Evolutionary conservation across 2,329 filamentous ascomycete species (phyloP).

Genomic region (Microdochium nivale): DNA sequence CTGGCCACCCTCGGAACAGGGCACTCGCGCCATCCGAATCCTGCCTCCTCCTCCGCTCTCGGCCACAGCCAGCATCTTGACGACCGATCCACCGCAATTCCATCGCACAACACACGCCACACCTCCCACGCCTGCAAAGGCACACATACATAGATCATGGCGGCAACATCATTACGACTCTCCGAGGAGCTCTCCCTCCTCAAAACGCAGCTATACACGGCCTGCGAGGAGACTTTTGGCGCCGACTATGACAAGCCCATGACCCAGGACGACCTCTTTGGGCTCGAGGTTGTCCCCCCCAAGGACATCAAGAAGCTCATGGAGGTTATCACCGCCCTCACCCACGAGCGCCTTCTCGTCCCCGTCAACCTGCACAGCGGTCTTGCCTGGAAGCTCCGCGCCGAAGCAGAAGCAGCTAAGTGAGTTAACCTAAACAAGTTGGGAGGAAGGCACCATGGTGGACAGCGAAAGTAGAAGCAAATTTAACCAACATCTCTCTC

Average conservation of each 20-base stretch:
- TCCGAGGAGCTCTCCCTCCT: conserved; percentile 26
- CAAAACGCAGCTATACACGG: conserved; percentile 49
- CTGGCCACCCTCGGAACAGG: not conserved
- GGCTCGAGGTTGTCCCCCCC: conserved; percentile 47
- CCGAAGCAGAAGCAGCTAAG: conserved; percentile 53
- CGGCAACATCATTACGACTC: conserved; percentile 9
- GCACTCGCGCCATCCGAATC: too few species aligned
- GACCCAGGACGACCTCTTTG: conserved; percentile 49
- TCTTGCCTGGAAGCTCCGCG: conserved; percentile 50
- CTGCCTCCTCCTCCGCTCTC: too few species aligned
- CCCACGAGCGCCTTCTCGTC: conserved; percentile 52
- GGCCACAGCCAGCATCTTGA: too few species aligned
- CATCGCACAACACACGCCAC: too few species aligned
- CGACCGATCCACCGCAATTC: too few species aligned
- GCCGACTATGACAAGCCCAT: conserved; percentile 39
- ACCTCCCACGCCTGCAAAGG: too few species aligned
- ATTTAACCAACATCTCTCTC: conserved; percentile 1
- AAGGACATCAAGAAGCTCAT: conserved; percentile 46
- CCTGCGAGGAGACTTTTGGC: conserved; percentile 35
- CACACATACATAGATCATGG: not conserved
- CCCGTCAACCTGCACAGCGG: conserved; percentile 32
- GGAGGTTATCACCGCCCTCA: conserved; percentile 46
- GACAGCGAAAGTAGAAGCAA: conserved; percentile 21
- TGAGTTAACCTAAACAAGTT: not conserved
- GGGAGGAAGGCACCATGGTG: not conserved